Conservation (phyloP, 768 basidiomycete genomes). For the Mycena sanguinolenta region DNA sequence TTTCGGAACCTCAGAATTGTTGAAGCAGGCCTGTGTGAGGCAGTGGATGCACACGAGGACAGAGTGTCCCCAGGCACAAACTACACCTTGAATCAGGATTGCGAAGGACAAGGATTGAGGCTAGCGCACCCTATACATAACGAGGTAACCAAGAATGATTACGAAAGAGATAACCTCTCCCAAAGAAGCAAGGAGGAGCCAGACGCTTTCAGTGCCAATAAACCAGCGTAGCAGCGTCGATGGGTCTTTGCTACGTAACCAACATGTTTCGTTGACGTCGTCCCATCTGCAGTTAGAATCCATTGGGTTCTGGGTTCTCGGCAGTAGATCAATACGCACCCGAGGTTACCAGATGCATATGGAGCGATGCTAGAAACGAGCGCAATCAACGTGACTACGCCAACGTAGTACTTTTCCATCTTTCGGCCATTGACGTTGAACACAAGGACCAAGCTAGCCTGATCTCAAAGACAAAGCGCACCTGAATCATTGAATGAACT, state of each 20-base stretch:
- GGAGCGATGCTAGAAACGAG: slow-evolving; percentile 2
- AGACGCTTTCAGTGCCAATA: slow-evolving; percentile 15
- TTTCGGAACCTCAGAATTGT: slow-evolving; percentile 2
- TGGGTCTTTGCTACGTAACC: slow-evolving; percentile 8
- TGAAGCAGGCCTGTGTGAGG: slow-evolving; percentile 5
- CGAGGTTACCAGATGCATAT: slow-evolving; percentile 15
- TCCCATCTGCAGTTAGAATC: slow-evolving; percentile 18
- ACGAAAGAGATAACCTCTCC: slow-evolving; percentile 16
- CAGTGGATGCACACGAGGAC: too few species aligned
- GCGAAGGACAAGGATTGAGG: background rate
- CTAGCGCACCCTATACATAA: too few species aligned
- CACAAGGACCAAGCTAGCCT: slow-evolving; percentile 12
- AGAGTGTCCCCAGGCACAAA: background rate
- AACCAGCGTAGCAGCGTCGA: slow-evolving; percentile 13
- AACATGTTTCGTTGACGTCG: too few species aligned
- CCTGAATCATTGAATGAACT: background rate
- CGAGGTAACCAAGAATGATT: too few species aligned
- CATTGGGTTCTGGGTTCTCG: background rate
- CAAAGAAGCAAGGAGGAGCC: slow-evolving; percentile 8
- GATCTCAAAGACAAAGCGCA: background rate
- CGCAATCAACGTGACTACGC: background rate
- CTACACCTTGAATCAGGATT: too few species aligned
- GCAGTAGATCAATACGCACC: background rate
- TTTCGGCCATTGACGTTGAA: slow-evolving; percentile 11
- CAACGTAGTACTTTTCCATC: too few species aligned